Evolutionary conservation across 169 alveolate genomes (phyloP), one percentile per base, ranked within the genome.

Genomic region (Babesia caballi): DNA sequence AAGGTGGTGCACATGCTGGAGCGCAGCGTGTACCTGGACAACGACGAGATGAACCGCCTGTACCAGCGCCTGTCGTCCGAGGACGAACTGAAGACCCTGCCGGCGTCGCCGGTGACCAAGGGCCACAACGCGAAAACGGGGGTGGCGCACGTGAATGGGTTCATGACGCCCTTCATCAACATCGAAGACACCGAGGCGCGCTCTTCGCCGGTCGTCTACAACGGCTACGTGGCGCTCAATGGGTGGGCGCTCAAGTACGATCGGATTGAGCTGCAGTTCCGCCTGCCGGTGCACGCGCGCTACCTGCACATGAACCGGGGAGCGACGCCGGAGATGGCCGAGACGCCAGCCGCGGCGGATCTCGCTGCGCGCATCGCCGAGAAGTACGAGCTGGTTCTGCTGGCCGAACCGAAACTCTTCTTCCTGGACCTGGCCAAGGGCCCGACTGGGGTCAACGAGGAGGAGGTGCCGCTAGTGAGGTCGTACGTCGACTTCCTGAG

Each of bases 1-100:
- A 75, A 65, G 51, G 71, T 75, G 40, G 60, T 32, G n/a, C 85
- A 75, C 72, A 75, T 75, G 78, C 66, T 75, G 41, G 85, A 75
- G 17, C 23, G 65, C 4, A 61, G 58, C 41, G 53, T 75, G 28
- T 65, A 53, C 57, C 46, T 75, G 56, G 85, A 75, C 23, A 75
- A 63, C 38, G 85, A 75, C 28, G 85, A 75, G 51, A 7, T 75
- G 52, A 35, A 67, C 42, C 36, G 41, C 19, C 23, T n/a, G 57
- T 69, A 52, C 47, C 17, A 49, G 25, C 27, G 61, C 47, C 25
- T 68, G 27, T 76, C 68, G 11, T 46, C 61, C 35, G 51, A 50
- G 56, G 58, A 17, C 4, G 21, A 17, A 1, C 14, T 35, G 21
- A 66, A 77, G 2, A 17, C 7, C 9, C 8, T 56, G 17, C 14